Evolutionary conservation across 2,329 filamentous ascomycete species (phyloP), one percentile per base, ranked within the genome.

Genomic region (Calycina marina): DNA sequence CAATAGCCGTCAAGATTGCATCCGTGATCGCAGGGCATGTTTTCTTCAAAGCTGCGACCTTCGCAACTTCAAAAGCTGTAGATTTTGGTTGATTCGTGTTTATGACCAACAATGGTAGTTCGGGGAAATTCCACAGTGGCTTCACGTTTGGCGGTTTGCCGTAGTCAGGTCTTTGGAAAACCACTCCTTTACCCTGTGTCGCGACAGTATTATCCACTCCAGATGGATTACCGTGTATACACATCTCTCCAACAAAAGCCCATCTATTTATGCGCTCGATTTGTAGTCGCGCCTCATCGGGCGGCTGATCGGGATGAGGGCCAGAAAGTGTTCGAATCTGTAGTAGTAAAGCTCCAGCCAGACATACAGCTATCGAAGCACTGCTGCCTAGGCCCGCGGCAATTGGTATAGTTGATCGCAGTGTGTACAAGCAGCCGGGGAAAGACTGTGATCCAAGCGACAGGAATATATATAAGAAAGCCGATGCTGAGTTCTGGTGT

Each of bases 171-270:
- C 86, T 70, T 49, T 88, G 78, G 59, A 93, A 98, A 3, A 96
- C 64, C 1, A 98, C 85, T 0, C 86, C 90, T 58, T 93, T 94
- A 36, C 90, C 90, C 48, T 92, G 82, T 9, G 86, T 81, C 9
- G 88, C 70, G 16, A 98, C 88, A 3, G 90, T 98, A 56, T 98
- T 98, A 58, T 98, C 90, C 26, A 98, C 83, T 0, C 90, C 90
- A 0, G 84, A 93, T 1, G 90, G 90, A 50, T 93, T 96, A 22
- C 88, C 90, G 52, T 98, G 90, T 41, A 96, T 94, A 57, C 85
- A 90, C 73, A 96, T 80, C 56, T 98, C 90, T 14, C 80, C 80
- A 1, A 98, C 90, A 56, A 94, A 96, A 0, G 90, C 86, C 90
- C 92, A 98, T 40, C 81, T 72, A 56, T 98, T 98, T 59, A 98